Evolutionary conservation across 31 red algal species (phyloP), one percentile per base, ranked within the genome.

Genomic region (Bonnemaisonia californica): DNA sequence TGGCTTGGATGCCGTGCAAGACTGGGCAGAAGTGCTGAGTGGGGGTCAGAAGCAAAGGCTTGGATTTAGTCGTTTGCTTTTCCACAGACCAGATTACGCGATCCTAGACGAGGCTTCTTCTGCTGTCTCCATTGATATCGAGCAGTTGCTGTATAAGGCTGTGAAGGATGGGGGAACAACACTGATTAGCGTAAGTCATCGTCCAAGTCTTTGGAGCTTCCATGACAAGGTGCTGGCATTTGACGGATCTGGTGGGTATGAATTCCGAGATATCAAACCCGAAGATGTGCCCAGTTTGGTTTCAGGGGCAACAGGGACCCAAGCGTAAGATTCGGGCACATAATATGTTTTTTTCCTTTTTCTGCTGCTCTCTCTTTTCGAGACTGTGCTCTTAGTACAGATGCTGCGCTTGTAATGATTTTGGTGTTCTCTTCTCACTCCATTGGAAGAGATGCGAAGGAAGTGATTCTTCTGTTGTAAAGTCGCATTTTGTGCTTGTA

Each of bases 11-110:
- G 89, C 87, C 2, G 92, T 94, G 38, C 76, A 91, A 37, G 96
- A 98, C 70, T 98, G 96, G 96, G 81, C 92, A 1, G 96, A 95
- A 41, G 96, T 95, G 12, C 69, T 98, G 73, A 90, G 84, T 45
- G 96, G 96, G 18, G 96, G 96, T 13, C 89, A 98, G 85, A 95
- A 98, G 62, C 96, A 98, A 72, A 72, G 96, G n/a, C 64, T 98
- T 7, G 96, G 84, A 32, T 94, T 98, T 81, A 87, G 85, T 41
- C 82, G 96, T 7, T 62, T 98, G 38, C 83, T 98, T 34, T 95
- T 95, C 75, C 89, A 93, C 59, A 71, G 62, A 38, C 96, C 96
- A 27, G 80, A 91, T 28, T 98, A 95, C 77, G 96, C 96, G 2
- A 92, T 98, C 56, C 80, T 98, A 22, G 96, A 98, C 74, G 96